Evolutionary conservation across 2,329 filamentous ascomycete species (phyloP), one percentile per base, ranked within the genome.

Genomic region (Teratosphaeriaceae sp.): DNA sequence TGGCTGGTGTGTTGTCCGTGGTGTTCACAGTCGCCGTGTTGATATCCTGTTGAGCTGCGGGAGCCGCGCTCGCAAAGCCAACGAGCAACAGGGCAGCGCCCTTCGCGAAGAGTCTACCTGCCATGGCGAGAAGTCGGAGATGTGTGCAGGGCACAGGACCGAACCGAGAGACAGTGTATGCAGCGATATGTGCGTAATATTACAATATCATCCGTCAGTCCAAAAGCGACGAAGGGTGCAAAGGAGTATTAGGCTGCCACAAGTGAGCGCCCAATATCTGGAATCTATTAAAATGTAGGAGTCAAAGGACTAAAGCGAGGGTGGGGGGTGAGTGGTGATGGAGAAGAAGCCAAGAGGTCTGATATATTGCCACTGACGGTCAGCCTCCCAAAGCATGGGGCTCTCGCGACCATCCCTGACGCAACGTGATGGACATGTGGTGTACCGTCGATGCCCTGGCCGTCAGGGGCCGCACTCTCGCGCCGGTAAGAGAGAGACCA

Each of bases 21-120:
- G 43, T 46, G 26, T 48, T 49, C 24, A 42, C 22, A 6, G 35
- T n/a, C 13, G 43, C 43, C 21, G 45, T 42, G 18, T 40, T 38
- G 31, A 35, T 36, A 13, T 42, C 37, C 12, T 41, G 26, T 36
- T 45, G 43, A 19, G 27, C 36, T n/a, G 21, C 23, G 11, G 35
- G 35, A 6, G 26, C 23, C n/a, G 35, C 41, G 16, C 19, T 23
- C 7, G 41, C 36, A 40, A 44, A 19, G 18, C 38, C 19, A 26
- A 27, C 29, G 19, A 41, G 38, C 16, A 41, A 20, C 9, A 41
- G 9, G 13, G 22, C 16, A 6, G 37, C 19, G 23, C 37, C 22
- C 12, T 3, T 33, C 3, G 5, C 21, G n/a, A 41, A 26, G 15
- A 44, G 23, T 19, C 22, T 39, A 18, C 19, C 21, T 2, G 36